phyloP scores from a whole-genome alignment of 495 filamentous ascomycete genomes.

The Penicillium paxilli region DNA sequence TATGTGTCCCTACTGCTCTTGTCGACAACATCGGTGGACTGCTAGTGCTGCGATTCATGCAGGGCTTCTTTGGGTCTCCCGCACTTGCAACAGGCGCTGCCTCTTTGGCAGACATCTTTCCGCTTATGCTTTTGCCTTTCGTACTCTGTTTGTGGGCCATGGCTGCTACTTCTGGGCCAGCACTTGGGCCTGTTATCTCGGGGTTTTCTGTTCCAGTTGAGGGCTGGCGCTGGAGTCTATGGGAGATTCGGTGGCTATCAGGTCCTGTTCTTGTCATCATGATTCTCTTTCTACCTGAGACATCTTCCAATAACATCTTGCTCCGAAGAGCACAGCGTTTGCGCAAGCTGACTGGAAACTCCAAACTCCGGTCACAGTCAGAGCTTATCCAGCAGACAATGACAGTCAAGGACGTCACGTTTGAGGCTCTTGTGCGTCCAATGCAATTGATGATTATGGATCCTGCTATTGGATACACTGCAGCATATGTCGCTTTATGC shows the following conservation, averaged over 20 bases:
- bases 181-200: conserved; percentile 57
- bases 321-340: conserved; percentile 39
- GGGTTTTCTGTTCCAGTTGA: conserved; percentile 53
- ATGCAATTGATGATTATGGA: conserved; percentile 60
- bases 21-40: conserved; percentile 42
- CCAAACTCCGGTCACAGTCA: conserved; percentile 36
- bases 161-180: conserved; percentile 42
- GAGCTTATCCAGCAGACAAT: conserved; percentile 40
- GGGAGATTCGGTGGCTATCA: conserved; percentile 47
- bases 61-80: conserved; percentile 49
- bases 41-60: conserved; percentile 47
- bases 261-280: conserved; percentile 40
- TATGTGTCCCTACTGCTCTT: conserved; percentile 38
- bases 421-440: conserved; percentile 36
- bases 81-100: conserved; percentile 53
- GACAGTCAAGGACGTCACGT: neutral
- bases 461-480: conserved; percentile 59
- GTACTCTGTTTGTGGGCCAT: neutral
- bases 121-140: conserved; percentile 39
- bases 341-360: conserved; percentile 35
- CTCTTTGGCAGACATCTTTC: conserved; percentile 47
- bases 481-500: conserved; percentile 54
- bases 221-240: conserved; percentile 57
- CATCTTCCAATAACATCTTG: conserved; percentile 50
- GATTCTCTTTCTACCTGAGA: conserved; percentile 47